These are phyloP conservation scores for Talaromyces sp. DNA, from an alignment of 2,329 filamentous ascomycete species.

Conservation along the genomic window DNA sequence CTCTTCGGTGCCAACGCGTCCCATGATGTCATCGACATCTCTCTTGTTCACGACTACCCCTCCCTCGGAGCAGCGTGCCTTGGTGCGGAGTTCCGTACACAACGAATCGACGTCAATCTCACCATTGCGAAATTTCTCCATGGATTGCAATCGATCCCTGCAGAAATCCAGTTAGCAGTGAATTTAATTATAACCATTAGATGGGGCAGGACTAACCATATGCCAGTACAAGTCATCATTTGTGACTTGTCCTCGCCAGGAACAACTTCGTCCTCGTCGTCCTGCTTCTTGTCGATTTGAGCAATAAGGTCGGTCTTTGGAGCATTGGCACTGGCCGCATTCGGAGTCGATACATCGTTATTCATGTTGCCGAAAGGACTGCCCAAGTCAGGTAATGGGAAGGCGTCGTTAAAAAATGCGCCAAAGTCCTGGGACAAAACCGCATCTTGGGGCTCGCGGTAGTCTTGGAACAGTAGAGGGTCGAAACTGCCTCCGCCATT, in stretches of 20 bases:
- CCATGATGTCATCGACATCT: slow-evolving; percentile 78
- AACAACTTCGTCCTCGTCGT: slow-evolving; percentile 65
- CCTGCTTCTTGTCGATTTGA: slow-evolving; percentile 65
- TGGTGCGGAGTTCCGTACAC: slow-evolving; percentile 87
- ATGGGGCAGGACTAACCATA: slow-evolving; percentile 65
- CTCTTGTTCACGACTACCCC: slow-evolving; percentile 84
- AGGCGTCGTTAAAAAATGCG: slow-evolving; percentile 68
- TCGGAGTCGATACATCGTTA: slow-evolving; percentile 27
- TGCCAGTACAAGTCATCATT: slow-evolving; percentile 79
- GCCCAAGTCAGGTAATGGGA: slow-evolving; percentile 69
- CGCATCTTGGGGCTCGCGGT: slow-evolving; percentile 83
- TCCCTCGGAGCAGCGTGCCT: slow-evolving; percentile 85
- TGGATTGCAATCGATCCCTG: slow-evolving; percentile 86
- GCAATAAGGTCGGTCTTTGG: slow-evolving; percentile 67
- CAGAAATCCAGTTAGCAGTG: slow-evolving; percentile 36
- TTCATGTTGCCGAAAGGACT: slow-evolving; percentile 66
- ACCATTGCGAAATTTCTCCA: slow-evolving; percentile 80
- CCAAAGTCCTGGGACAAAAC: slow-evolving; percentile 69
- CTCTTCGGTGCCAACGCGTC: slow-evolving; percentile 23
- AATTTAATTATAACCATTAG: not conserved
- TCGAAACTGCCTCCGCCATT: slow-evolving; percentile 80
- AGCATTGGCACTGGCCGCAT: slow-evolving; percentile 10
- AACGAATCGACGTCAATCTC: slow-evolving; percentile 91
- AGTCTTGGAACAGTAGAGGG: slow-evolving; percentile 84
- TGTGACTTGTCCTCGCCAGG: slow-evolving; percentile 56